Conservation (phyloP, 495 filamentous ascomycete species). For the Haplographium delicatum region DNA sequence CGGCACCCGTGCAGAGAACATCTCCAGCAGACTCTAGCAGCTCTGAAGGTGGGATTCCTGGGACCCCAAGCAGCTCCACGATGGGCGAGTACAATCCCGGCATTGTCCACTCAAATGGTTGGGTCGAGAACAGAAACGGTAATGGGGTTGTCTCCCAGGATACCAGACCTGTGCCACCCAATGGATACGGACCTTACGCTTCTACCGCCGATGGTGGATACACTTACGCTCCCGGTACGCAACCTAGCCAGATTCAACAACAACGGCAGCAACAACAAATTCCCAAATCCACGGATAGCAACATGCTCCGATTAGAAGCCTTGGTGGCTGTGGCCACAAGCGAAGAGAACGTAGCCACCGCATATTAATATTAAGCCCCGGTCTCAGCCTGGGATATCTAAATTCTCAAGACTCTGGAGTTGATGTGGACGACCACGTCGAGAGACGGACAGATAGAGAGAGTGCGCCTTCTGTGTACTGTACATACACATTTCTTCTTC, state of each 20-base stretch:
- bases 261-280: slow-evolving; percentile 19
- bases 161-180: slow-evolving; percentile 1
- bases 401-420: no score
- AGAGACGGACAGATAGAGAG: no score
- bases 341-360: slow-evolving; percentile 58
- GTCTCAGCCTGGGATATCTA: no score
- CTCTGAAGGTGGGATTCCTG: slow-evolving; percentile 50
- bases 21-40: slow-evolving; percentile 70
- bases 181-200: slow-evolving; percentile 8
- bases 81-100: slow-evolving; percentile 16
- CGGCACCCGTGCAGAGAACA: slow-evolving; percentile 39
- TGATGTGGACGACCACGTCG: no score
- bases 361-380: no score
- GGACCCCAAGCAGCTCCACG: slow-evolving; percentile 13
- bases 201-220: slow-evolving; percentile 7
- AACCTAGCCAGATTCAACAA: slow-evolving; percentile 10
- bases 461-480: no score
- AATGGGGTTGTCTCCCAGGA: slow-evolving; percentile 1
- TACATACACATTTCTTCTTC: no score
- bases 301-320: slow-evolving; percentile 72
- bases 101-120: slow-evolving; percentile 24
- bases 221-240: slow-evolving; percentile 10
- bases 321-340: slow-evolving; percentile 87
- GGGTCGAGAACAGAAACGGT: slow-evolving; percentile 17
- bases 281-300: slow-evolving; percentile 34